Evolutionary conservation across 257 asterid species (phyloP).

Genomic region (Fraxinus cuspidata): DNA sequence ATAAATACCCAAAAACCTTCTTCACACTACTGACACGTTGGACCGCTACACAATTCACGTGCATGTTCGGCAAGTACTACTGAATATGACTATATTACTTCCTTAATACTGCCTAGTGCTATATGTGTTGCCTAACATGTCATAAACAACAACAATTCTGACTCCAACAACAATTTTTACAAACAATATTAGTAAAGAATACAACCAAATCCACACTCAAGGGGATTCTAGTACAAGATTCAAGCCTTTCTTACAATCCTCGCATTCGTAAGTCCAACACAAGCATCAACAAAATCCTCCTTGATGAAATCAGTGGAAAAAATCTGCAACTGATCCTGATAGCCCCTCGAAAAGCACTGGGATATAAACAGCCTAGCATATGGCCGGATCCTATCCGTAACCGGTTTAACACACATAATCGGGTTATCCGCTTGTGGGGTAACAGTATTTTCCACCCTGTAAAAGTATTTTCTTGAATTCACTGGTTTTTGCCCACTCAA

Average conservation of each 20-base stretch:
- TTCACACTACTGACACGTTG: too few species aligned
- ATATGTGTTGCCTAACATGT: too few species aligned
- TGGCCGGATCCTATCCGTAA: conserved; percentile 67
- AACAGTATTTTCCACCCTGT: conserved; percentile 91
- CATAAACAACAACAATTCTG: background rate
- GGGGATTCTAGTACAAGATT: conserved; percentile 7
- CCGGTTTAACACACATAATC: conserved; percentile 70
- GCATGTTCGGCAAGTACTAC: too few species aligned
- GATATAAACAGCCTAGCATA: conserved; percentile 70
- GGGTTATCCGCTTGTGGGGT: conserved; percentile 91
- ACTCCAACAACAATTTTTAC: background rate
- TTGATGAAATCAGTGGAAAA: conserved; percentile 81
- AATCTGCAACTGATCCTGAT: conserved; percentile 62
- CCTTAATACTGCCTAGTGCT: too few species aligned
- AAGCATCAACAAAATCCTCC: conserved; percentile 87
- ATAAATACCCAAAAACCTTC: too few species aligned
- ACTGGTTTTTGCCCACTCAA: conserved; percentile 59
- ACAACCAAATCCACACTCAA: background rate
- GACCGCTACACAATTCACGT: too few species aligned
- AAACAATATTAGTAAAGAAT: background rate
- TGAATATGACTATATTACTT: too few species aligned
- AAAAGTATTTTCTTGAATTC: conserved; percentile 58
- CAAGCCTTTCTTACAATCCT: conserved; percentile 60
- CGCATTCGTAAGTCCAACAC: conserved; percentile 66
- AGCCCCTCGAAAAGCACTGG: conserved; percentile 47